Percentiles rank a stretch among this genome's conserved stretches.
phyloP scores from a whole-genome alignment of 495 filamentous ascomycete species.

The Penicillium subrubescens region DNA sequence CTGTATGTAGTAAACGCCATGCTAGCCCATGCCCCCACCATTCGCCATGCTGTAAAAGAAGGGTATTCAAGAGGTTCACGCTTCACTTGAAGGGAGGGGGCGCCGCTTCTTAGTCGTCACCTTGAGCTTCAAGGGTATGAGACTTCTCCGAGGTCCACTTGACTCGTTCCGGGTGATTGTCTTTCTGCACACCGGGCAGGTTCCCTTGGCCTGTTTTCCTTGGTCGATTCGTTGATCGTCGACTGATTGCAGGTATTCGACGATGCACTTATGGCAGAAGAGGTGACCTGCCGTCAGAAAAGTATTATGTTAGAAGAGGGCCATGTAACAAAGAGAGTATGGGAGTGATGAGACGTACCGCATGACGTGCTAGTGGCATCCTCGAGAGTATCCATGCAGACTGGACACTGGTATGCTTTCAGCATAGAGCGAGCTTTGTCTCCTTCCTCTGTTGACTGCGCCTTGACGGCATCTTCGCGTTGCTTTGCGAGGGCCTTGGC shows the following conservation, averaged over 20 bases:
- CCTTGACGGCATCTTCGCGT: slow-evolving; percentile 46
- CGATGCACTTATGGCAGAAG: slow-evolving; percentile 23
- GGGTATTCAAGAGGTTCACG: neutral
- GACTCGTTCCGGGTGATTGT: slow-evolving; percentile 13
- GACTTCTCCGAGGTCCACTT: slow-evolving; percentile 16
- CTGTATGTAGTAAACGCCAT: slow-evolving; percentile 1
- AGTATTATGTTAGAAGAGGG: neutral
- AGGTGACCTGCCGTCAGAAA: slow-evolving; percentile 14
- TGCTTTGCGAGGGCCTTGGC: slow-evolving; percentile 51
- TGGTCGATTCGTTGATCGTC: slow-evolving; percentile 7
- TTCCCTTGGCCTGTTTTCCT: slow-evolving; percentile 10
- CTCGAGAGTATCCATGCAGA: slow-evolving; percentile 24
- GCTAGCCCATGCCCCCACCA: slow-evolving; percentile 3
- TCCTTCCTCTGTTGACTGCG: slow-evolving; percentile 17
- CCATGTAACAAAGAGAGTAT: neutral
- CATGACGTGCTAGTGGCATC: slow-evolving; percentile 23
- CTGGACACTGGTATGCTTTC: slow-evolving; percentile 20
- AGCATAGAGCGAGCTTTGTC: slow-evolving; percentile 3
- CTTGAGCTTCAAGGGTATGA: slow-evolving; percentile 21
- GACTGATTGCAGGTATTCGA: slow-evolving; percentile 17
- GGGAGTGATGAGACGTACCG: slow-evolving; percentile 10
- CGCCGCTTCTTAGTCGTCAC: slow-evolving; percentile 17
- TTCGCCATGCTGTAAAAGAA: neutral
- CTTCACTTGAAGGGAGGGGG: neutral
- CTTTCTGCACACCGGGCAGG: slow-evolving; percentile 26